Evolutionary conservation across 106 monocot species (phyloP).

Genomic region (Hemerocallis citrina): DNA sequence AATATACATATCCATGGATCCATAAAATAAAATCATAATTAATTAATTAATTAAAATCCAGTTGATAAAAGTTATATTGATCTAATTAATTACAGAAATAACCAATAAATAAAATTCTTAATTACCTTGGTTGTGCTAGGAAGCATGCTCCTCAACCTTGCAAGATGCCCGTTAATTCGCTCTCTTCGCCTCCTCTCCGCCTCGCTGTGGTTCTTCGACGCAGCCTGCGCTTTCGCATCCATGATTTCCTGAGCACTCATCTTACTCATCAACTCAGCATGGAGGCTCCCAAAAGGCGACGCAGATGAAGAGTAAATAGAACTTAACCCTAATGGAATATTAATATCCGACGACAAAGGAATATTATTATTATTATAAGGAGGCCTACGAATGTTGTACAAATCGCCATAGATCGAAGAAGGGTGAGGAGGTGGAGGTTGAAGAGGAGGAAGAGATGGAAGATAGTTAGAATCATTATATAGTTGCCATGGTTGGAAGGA

Average conservation of each 20-base stretch:
- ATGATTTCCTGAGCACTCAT: conserved; percentile 91
- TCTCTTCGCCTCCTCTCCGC: conserved; percentile 86
- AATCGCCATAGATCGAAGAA: neutral
- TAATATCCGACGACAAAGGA: neutral
- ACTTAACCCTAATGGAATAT: conserved; percentile 10
- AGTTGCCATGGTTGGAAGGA: neutral
- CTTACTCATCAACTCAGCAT: conserved; percentile 44
- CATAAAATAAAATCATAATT: too few species aligned
- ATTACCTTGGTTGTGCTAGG: conserved; percentile 88
- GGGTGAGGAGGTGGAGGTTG: neutral
- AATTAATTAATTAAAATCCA: too few species aligned
- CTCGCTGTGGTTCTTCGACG: conserved; percentile 94
- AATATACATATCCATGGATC: too few species aligned
- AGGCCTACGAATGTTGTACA: neutral
- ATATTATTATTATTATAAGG: neutral
- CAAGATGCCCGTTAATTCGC: conserved; percentile 80
- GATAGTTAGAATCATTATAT: neutral
- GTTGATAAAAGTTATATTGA: too few species aligned
- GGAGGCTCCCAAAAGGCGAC: conserved; percentile 21
- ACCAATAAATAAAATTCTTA: too few species aligned
- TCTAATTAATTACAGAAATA: too few species aligned
- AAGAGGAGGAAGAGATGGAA: neutral
- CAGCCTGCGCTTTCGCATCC: conserved; percentile 89
- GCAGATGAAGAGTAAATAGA: neutral
- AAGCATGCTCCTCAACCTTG: conserved; percentile 68